Evolutionary conservation across 768 basidiomycete genomes (phyloP).

Genomic region (Boletus sp.): DNA sequence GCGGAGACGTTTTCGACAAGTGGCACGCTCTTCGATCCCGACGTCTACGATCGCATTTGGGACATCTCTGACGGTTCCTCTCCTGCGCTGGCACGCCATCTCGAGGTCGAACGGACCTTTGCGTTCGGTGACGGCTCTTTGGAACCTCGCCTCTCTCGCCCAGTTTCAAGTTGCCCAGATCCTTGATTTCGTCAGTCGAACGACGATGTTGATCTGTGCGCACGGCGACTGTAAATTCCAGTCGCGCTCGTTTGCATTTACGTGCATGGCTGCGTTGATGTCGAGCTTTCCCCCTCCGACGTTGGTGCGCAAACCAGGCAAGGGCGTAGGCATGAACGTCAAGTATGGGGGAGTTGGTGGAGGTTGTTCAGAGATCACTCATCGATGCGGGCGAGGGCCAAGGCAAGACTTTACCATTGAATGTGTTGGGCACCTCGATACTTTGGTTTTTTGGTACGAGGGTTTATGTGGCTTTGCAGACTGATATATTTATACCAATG

Average conservation of each 20-base stretch:
- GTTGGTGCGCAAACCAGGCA: not conserved
- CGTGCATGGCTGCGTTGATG: constrained; percentile 8
- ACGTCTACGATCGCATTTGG: constrained; percentile 10
- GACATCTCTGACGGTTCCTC: not conserved
- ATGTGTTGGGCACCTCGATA: too few relatives aligned
- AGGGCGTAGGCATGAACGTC: too few relatives aligned
- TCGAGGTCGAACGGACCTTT: constrained; percentile 10
- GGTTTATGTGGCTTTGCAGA: too few relatives aligned
- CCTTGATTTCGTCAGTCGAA: constrained; percentile 5
- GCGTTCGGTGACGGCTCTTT: not conserved
- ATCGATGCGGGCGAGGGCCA: too few relatives aligned
- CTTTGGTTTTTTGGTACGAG: too few relatives aligned
- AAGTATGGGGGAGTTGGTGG: too few relatives aligned
- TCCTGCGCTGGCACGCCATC: not conserved
- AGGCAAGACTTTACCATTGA: too few relatives aligned
- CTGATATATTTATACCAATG: too few relatives aligned
- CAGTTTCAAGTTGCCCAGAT: not conserved
- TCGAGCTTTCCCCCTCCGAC: not conserved
- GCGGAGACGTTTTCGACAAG: not conserved
- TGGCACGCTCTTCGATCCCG: constrained; percentile 2
- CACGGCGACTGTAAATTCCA: too few relatives aligned
- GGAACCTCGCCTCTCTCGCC: too few relatives aligned
- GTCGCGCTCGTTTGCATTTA: constrained; percentile 2
- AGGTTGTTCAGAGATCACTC: not conserved
- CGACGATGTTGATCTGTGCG: not conserved